These are phyloP conservation scores for Talaromyces pinophilus DNA, from an alignment of 2,329 filamentous ascomycete species.

Conservation along the genomic window DNA sequence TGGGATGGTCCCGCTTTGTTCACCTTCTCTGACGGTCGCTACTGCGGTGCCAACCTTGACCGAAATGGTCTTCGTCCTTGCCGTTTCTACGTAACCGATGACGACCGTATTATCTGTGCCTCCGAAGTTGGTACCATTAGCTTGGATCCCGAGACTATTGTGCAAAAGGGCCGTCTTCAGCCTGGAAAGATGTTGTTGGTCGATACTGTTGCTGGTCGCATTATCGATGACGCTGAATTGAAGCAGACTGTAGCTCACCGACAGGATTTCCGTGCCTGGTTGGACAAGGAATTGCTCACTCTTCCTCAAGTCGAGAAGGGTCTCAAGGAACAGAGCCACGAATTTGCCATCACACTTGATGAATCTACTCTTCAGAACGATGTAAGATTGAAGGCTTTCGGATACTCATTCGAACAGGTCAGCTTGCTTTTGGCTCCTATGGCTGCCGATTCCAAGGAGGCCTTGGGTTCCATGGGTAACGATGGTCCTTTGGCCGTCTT, in stretches of 20 bases:
- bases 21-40: conserved; percentile 93
- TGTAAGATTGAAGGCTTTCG: conserved; percentile 78
- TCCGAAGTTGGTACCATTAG: conserved; percentile 93
- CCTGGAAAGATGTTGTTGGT: conserved; percentile 95
- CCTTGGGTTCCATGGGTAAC: conserved; percentile 96
- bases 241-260: conserved; percentile 85
- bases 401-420: conserved; percentile 94
- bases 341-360: conserved; percentile 69
- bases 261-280: conserved; percentile 84
- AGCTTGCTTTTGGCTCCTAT: conserved; percentile 89
- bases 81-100: conserved; percentile 94
- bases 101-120: conserved; percentile 95
- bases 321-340: conserved; percentile 56
- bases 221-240: conserved; percentile 90
- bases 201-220: conserved; percentile 84
- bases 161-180: conserved; percentile 91
- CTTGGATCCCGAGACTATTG: conserved; percentile 83
- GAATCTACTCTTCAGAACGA: conserved; percentile 77
- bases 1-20: conserved; percentile 97
- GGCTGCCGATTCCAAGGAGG: conserved; percentile 96
- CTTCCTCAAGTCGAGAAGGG: conserved; percentile 72
- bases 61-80: conserved; percentile 93
- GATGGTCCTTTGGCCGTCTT: conserved; percentile 90
- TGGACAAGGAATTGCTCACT: conserved; percentile 80
- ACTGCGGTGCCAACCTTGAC: conserved; percentile 95